Conservation (phyloP, 352 stramenopile species). For the Pythium coloratum region DNA sequence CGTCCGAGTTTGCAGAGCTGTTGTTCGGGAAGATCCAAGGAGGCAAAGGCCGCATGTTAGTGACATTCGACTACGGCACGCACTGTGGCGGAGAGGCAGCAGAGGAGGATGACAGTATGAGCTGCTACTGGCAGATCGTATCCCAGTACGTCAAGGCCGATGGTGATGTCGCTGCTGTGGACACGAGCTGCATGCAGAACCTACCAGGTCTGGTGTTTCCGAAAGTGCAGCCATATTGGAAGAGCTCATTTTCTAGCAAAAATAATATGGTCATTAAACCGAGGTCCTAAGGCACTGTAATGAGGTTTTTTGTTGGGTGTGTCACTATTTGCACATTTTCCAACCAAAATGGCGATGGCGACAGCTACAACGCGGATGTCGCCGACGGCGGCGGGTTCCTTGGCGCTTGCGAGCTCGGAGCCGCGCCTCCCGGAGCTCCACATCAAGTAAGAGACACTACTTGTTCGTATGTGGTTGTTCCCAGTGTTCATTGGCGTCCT, state of each 20-base stretch:
- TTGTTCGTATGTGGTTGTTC: neutral
- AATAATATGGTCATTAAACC: constrained; percentile 4
- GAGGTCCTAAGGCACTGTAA: neutral
- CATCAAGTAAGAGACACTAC: constrained; percentile 51
- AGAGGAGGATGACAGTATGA: no score
- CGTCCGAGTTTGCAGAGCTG: constrained; percentile 24
- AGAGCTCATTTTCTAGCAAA: neutral
- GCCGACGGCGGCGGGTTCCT: neutral
- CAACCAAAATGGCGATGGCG: constrained; percentile 5
- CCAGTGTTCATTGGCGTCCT: neutral
- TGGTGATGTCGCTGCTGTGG: constrained; percentile 7
- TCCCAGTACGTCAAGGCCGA: neutral
- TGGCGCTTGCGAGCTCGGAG: neutral
- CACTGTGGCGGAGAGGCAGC: no score
- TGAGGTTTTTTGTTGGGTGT: neutral
- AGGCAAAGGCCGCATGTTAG: no score
- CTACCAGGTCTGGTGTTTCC: constrained; percentile 10
- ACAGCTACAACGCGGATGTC: neutral
- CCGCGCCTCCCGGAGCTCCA: constrained; percentile 38
- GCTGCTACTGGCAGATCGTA: no score
- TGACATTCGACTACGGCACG: no score
- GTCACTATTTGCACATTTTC: neutral
- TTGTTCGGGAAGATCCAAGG: constrained; percentile 24
- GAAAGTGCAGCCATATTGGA: constrained; percentile 11
- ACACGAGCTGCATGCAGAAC: constrained; percentile 19